Conservation (phyloP, 495 filamentous ascomycete species). For the Lophium mytilinum region DNA sequence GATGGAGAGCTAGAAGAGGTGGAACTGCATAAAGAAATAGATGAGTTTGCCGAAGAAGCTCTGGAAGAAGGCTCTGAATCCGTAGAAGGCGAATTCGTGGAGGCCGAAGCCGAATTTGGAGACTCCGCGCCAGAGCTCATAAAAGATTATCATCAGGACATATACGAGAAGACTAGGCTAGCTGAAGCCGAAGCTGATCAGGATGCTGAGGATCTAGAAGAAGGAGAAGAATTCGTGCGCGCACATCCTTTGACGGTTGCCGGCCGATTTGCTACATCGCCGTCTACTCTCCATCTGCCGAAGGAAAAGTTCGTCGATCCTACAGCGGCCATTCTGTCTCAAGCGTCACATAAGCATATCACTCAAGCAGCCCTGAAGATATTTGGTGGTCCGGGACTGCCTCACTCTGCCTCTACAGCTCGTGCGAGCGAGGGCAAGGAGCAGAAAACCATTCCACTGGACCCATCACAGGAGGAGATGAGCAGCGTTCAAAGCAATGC, state of each 20-base stretch:
- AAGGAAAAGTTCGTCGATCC: conserved; percentile 57
- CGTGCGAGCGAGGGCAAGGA: conserved; percentile 41
- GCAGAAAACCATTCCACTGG: conserved; percentile 61
- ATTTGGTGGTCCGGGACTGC: conserved; percentile 69
- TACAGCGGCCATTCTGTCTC: conserved; percentile 54
- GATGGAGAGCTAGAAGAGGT: conserved; percentile 31
- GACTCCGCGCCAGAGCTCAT: conserved; percentile 2
- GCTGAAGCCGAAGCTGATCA: conserved; percentile 39
- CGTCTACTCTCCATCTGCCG: conserved; percentile 64
- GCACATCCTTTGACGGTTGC: conserved; percentile 53
- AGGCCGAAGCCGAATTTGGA: conserved; percentile 14
- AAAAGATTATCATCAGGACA: conserved; percentile 9
- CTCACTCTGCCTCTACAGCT: conserved; percentile 59
- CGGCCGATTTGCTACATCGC: conserved; percentile 56
- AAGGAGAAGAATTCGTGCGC: conserved; percentile 35
- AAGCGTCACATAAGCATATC: conserved; percentile 65
- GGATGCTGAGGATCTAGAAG: conserved; percentile 23
- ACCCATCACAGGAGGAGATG: conserved; percentile 65
- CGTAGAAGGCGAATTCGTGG: conserved; percentile 12
- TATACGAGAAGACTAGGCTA: conserved; percentile 15
- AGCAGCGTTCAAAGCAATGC: conserved; percentile 79
- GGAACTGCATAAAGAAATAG: conserved; percentile 19
- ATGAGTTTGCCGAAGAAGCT: conserved; percentile 1
- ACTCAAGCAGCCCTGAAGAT: conserved; percentile 54
- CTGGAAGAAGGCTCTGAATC: conserved; percentile 14